A percentile compares a stretch with the other conserved stretches of the same genome.
Conservation (phyloP, 441 rosid species). For the Gossypium gossypioides region DNA sequence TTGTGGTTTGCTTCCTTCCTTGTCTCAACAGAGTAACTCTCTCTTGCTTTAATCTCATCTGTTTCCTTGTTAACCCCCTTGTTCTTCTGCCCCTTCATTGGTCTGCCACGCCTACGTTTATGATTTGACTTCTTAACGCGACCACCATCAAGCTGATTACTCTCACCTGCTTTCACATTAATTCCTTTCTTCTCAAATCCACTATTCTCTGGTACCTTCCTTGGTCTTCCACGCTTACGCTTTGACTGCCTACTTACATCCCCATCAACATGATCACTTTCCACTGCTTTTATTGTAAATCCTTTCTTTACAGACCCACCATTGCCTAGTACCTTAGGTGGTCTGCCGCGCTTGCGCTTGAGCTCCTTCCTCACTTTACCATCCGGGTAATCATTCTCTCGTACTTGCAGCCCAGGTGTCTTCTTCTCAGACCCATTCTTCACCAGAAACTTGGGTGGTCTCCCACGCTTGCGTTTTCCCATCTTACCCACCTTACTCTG, state of each 20-base stretch:
- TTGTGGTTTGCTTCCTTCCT: background rate
- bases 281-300: conserved; percentile 15
- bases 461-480: conserved; percentile 13
- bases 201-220: conserved; percentile 16
- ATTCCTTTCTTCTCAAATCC: background rate
- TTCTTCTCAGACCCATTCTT: background rate
- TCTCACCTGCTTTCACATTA: background rate
- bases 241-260: conserved; percentile 16
- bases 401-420: background rate
- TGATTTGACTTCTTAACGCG: background rate
- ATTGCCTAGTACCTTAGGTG: conserved; percentile 18
- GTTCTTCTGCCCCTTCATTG: background rate
- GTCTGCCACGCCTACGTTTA: conserved; percentile 11
- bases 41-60: background rate
- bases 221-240: conserved; percentile 21
- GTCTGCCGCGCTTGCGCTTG: conserved; percentile 16
- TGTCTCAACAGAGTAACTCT: conserved; percentile 13
- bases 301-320: conserved; percentile 11
- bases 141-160: background rate
- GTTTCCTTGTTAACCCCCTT: background rate
- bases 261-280: conserved; percentile 14
- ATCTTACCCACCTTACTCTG: background rate
- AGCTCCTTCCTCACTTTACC: background rate
- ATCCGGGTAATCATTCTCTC: background rate
- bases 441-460: background rate